Evolutionary conservation across 2,329 filamentous ascomycete species (phyloP).

Genomic region (Colletotrichum kahawae): DNA sequence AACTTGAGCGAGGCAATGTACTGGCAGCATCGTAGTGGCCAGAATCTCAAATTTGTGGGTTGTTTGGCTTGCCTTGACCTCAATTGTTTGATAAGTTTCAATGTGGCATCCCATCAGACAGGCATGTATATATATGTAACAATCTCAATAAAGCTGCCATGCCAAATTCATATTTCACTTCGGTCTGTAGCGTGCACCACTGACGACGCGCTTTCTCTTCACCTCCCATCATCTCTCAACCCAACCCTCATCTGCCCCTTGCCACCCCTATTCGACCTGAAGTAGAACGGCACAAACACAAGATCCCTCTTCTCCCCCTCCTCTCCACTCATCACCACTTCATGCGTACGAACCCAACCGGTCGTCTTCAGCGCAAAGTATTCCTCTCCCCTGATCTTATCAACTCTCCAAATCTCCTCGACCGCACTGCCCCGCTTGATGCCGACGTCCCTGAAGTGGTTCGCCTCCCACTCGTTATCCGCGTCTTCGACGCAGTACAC

Average conservation of each 20-base stretch:
- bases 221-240: conserved; percentile 27
- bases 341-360: conserved; percentile 24
- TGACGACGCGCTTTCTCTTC: not conserved
- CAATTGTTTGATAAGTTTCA: not conserved
- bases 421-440: conserved; percentile 26
- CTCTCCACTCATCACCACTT: conserved; percentile 22
- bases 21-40: too few species aligned
- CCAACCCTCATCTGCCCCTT: conserved; percentile 59
- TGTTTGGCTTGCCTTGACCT: too few species aligned
- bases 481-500: conserved; percentile 66
- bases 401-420: conserved; percentile 24
- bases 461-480: conserved; percentile 59
- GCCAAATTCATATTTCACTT: not conserved
- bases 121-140: not conserved
- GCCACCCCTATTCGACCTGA: conserved; percentile 58
- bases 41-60: too few species aligned
- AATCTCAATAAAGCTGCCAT: not conserved
- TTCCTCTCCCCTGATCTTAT: conserved; percentile 28
- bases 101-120: not conserved
- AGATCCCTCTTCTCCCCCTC: conserved; percentile 35
- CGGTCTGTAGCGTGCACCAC: not conserved
- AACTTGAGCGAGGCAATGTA: too few species aligned
- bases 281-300: conserved; percentile 59
- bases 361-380: conserved; percentile 30
- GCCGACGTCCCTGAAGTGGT: conserved; percentile 57